Evolutionary conservation across 176 grass and related monocot species (phyloP), one percentile per base, ranked within the genome.

Genomic region (Metroxylon sagu): DNA sequence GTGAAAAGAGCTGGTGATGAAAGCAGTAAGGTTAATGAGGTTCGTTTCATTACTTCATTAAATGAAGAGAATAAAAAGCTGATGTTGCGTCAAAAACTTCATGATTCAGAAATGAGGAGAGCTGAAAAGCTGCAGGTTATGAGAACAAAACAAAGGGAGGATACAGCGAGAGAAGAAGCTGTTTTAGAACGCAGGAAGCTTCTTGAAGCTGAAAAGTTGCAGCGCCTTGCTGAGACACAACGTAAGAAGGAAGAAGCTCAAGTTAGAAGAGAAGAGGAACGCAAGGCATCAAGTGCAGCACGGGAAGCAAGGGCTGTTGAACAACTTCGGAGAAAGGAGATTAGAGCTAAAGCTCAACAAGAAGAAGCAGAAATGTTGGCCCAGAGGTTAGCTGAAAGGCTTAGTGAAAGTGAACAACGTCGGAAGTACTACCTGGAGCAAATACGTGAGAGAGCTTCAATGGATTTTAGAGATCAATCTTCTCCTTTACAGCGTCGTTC

Each of bases 171-270:
- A 76, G 93, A 98, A 85, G 93, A 98, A 80, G 93, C 93, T 61
- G 93, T 92, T 52, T 81, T 98, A 53, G 93, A 98, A 62, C 84
- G 93, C 51, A 91, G 81, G 72, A 90, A 76, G 56, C 60, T 98
- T 60, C 81, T 98, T 73, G 93, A 98, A 92, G 84, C 93, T 85
- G 93, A 92, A 76, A 98, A 98, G 72, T 76, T 92, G 76, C 93
- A 98, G 65, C 88, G 81, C 16, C 84, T 98, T 80, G 84, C 93
- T 72, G 87, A 92, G 81, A 89, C 83, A 64, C 93, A 98, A 31
- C 93, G 93, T 56, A 98, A 89, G 60, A 98, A 98, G 73, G 93
- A 98, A 80, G 93, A 98, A 70, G 93, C 93, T 72, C 83, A 92
- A 76, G 71, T 77, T 54, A 88, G 87, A 79, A 98, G 84, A 85